Conservation (phyloP, 2,329 filamentous ascomycete species). For the Pyrenophora tritici-repentis region DNA sequence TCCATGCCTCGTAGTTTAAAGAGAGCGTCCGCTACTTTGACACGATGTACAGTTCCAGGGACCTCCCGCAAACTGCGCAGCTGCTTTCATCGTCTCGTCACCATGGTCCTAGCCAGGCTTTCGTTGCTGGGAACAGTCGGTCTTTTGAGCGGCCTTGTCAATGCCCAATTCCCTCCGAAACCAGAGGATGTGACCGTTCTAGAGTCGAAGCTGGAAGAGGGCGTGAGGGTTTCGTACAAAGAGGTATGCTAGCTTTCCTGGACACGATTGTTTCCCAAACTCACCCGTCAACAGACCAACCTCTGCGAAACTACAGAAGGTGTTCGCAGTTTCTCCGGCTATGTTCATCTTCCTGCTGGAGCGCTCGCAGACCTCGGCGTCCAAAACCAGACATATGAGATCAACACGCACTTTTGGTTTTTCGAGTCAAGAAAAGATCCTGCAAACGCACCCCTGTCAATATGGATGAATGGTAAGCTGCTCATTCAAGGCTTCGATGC, state of each 20-base stretch:
- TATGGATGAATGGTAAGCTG: slow-evolving; percentile 61
- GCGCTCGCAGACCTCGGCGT: slow-evolving; percentile 45
- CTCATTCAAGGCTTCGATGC: not conserved
- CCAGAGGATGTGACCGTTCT: slow-evolving; percentile 47
- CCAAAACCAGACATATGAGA: slow-evolving; percentile 47
- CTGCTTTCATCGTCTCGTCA: not conserved
- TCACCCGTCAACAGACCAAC: slow-evolving; percentile 27
- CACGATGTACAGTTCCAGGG: not conserved
- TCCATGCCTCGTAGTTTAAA: too few species aligned
- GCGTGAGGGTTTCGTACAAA: slow-evolving; percentile 52
- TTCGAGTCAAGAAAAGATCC: slow-evolving; percentile 64
- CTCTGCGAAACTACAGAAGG: slow-evolving; percentile 63
- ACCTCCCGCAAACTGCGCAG: not conserved
- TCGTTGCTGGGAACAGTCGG: slow-evolving; percentile 22
- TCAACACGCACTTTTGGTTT: slow-evolving; percentile 69
- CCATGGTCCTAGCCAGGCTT: slow-evolving; percentile 14
- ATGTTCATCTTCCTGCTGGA: slow-evolving; percentile 61
- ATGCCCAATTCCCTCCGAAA: slow-evolving; percentile 49
- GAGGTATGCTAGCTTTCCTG: slow-evolving; percentile 35
- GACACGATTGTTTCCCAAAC: not conserved
- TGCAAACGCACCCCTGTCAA: slow-evolving; percentile 59
- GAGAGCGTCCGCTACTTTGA: too few species aligned
- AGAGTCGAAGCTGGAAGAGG: slow-evolving; percentile 47
- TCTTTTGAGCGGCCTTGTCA: slow-evolving; percentile 16
- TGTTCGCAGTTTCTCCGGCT: slow-evolving; percentile 64